These are phyloP conservation scores for Orbilia javanica DNA, from an alignment of 2,329 filamentous ascomycete genomes.

Conservation along the genomic window DNA sequence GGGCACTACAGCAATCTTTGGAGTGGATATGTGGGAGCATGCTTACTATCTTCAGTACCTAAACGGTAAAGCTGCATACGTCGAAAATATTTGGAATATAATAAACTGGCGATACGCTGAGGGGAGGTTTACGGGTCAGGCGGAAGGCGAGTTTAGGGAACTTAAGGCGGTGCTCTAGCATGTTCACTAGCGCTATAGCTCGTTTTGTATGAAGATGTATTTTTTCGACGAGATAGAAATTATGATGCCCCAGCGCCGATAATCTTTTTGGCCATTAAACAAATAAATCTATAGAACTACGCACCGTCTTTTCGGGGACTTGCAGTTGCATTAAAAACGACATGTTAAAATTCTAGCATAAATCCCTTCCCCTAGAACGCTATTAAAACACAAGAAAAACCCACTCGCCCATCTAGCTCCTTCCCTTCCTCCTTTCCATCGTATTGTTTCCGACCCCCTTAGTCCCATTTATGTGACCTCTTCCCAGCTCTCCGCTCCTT, in stretches of 20 bases:
- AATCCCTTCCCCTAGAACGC: neutral
- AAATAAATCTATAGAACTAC: too few species aligned
- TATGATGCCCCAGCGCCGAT: neutral
- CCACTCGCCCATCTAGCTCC: neutral
- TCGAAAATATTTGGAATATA: slow-evolving; percentile 81
- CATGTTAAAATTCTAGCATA: neutral
- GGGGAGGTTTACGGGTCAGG: slow-evolving; percentile 69
- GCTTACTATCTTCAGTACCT: slow-evolving; percentile 89
- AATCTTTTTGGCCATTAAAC: neutral
- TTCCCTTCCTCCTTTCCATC: neutral
- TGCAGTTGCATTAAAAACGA: too few species aligned
- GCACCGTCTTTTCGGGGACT: too few species aligned
- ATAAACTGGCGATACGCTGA: slow-evolving; percentile 82
- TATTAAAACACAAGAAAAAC: neutral
- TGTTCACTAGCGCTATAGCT: neutral
- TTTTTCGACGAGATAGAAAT: neutral
- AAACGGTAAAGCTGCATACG: slow-evolving; percentile 80
- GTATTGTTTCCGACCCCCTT: neutral
- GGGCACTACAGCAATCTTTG: slow-evolving; percentile 77
- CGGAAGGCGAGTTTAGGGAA: slow-evolving; percentile 40
- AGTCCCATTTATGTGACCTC: neutral
- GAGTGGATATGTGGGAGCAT: slow-evolving; percentile 91
- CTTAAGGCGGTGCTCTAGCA: slow-evolving; percentile 45
- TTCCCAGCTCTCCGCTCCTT: slow-evolving; percentile 14
- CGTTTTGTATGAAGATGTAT: neutral